Evolutionary conservation across 257 asterid genomes (phyloP).

Genomic region (Nicotiana noctiflora): DNA sequence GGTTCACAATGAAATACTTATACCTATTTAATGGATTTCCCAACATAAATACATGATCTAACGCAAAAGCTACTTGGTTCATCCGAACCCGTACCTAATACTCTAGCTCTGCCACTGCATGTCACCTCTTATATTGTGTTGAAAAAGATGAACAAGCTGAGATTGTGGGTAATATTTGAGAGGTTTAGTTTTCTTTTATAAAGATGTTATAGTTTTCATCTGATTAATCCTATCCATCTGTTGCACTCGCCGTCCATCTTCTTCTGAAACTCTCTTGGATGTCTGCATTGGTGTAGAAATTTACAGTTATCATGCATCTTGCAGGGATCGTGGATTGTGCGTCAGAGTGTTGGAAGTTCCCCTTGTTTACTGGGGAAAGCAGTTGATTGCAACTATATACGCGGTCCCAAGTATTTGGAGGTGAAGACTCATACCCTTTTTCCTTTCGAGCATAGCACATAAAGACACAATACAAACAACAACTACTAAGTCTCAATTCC

Average conservation of each 20-base stretch:
- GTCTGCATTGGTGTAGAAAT: neutral
- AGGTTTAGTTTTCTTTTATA: too few species aligned
- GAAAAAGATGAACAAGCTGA: neutral
- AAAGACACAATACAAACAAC: neutral
- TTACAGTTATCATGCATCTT: neutral
- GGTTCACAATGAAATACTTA: too few species aligned
- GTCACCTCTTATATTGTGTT: neutral
- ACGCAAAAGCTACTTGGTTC: too few species aligned
- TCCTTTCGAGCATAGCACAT: neutral
- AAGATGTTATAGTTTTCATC: too few species aligned
- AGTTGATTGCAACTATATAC: slow-evolving; percentile 90
- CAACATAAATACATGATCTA: too few species aligned
- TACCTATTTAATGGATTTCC: too few species aligned
- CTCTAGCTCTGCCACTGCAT: neutral
- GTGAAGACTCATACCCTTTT: slow-evolving; percentile 27
- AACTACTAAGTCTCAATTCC: neutral
- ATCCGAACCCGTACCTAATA: too few species aligned
- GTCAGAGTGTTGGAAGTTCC: slow-evolving; percentile 99
- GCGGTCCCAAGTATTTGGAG: slow-evolving; percentile 82
- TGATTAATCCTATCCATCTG: neutral
- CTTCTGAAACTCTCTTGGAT: neutral
- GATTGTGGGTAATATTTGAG: too few species aligned
- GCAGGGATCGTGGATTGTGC: slow-evolving; percentile 99
- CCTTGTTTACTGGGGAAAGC: slow-evolving; percentile 98
- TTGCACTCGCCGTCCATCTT: neutral